Conservation (phyloP, 306 rosid species). For the Spatholobus suberectus region DNA sequence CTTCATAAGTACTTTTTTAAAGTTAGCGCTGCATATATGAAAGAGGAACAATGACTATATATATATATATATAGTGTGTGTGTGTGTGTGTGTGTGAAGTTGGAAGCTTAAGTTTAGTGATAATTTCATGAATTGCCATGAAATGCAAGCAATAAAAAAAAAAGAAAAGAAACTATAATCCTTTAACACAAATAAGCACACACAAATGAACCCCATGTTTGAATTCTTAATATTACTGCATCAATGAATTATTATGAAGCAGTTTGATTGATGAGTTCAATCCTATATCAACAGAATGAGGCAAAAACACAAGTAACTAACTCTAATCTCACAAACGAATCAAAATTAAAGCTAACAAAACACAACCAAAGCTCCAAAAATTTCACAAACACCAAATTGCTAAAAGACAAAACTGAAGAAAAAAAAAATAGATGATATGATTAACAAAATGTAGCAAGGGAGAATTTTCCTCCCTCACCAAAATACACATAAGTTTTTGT, state of each 20-base stretch:
- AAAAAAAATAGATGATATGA: slow-evolving; percentile 21
- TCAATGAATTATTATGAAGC: slow-evolving; percentile 34
- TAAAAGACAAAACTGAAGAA: neutral
- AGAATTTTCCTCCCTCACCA: slow-evolving; percentile 53
- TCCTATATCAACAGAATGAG: slow-evolving; percentile 5
- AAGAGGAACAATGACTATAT: neutral
- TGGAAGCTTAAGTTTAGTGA: neutral
- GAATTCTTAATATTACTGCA: neutral
- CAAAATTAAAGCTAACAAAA: neutral
- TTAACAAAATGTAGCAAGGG: slow-evolving; percentile 44
- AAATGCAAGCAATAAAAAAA: slow-evolving; percentile 15
- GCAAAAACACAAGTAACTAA: neutral
- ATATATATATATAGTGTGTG: no score
- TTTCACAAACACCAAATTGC: neutral
- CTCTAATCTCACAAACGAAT: neutral
- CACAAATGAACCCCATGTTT: neutral
- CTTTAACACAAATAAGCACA: neutral
- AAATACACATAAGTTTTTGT: slow-evolving; percentile 32
- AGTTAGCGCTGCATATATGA: neutral
- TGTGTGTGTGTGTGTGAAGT: no score
- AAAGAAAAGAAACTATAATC: neutral
- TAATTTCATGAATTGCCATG: neutral
- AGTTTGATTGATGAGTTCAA: neutral
- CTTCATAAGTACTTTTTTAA: neutral
- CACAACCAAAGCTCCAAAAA: slow-evolving; percentile 1